These are phyloP conservation scores for Populus hybrid DNA, from an alignment of 441 rosid genomes.

Conservation along the genomic window DNA sequence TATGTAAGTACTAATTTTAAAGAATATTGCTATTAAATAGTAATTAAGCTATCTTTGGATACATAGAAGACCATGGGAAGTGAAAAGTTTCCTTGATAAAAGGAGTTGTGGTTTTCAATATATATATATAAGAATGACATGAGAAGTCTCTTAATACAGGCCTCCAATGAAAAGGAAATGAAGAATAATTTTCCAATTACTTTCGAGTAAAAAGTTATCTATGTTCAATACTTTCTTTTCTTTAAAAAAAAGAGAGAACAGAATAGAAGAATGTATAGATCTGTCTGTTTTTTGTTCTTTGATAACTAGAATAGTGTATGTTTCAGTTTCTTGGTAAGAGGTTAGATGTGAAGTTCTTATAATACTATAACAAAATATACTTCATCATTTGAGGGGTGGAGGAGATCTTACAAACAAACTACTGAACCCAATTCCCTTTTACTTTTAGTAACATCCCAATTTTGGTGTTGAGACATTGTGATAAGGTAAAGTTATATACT, in stretches of 20 bases:
- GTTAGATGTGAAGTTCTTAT: neutral
- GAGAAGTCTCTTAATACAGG: too few relatives aligned
- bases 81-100: too few relatives aligned
- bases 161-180: neutral
- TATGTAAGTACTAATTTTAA: neutral
- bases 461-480: neutral
- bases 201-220: neutral
- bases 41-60: neutral
- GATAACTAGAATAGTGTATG: neutral
- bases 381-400: neutral
- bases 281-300: neutral
- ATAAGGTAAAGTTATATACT: neutral
- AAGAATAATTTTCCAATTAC: neutral
- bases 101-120: neutral
- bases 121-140: too few relatives aligned
- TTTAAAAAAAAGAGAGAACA: too few relatives aligned
- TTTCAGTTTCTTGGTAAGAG: neutral
- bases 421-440: neutral
- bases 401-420: neutral
- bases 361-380: neutral
- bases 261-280: neutral
- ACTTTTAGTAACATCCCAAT: neutral
- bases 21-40: neutral
- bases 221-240: too few relatives aligned
- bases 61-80: too few relatives aligned